phyloP scores from a whole-genome alignment of 371 early-diverging fungal genomes.

The Gilbertella persicaria region DNA sequence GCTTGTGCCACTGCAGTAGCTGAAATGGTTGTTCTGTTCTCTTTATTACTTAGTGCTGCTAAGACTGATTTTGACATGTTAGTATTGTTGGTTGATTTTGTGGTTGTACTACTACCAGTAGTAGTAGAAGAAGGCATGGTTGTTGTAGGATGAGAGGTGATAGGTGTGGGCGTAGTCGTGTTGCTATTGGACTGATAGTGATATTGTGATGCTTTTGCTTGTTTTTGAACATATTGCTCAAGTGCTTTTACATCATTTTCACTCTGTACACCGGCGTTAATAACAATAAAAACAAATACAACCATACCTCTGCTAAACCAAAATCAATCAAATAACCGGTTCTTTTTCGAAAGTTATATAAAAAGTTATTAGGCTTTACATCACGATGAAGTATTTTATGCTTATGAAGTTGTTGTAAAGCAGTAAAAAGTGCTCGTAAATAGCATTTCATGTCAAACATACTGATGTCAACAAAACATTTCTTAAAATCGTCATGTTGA shows the following conservation, averaged over 20 bases:
- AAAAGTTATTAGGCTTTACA: constrained; percentile 97
- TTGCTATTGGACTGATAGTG: not conserved
- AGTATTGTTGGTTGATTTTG: not conserved
- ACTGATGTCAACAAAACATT: not conserved
- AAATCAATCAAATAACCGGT: constrained; percentile 96
- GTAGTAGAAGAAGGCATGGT: no score
- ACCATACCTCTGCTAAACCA: constrained; percentile 89
- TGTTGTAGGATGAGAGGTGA: no score
- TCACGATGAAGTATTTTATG: constrained; percentile 88
- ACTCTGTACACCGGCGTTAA: constrained; percentile 11
- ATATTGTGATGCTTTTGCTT: not conserved
- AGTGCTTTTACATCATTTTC: constrained; percentile 19
- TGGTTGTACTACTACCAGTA: not conserved
- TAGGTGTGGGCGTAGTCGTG: not conserved
- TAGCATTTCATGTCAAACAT: constrained; percentile 79
- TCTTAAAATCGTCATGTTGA: constrained; percentile 80
- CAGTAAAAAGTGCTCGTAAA: constrained; percentile 76
- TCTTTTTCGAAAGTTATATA: constrained; percentile 72
- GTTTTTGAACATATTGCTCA: constrained; percentile 2
- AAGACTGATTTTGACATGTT: constrained; percentile 5
- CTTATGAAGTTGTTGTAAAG: constrained; percentile 73
- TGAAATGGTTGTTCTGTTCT: constrained; percentile 2
- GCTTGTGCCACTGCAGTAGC: not conserved
- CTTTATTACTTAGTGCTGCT: constrained; percentile 5
- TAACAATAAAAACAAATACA: no score